These are phyloP conservation scores for Penicillium sp. DNA, from an alignment of 2,329 filamentous ascomycete genomes.

Conservation along the genomic window DNA sequence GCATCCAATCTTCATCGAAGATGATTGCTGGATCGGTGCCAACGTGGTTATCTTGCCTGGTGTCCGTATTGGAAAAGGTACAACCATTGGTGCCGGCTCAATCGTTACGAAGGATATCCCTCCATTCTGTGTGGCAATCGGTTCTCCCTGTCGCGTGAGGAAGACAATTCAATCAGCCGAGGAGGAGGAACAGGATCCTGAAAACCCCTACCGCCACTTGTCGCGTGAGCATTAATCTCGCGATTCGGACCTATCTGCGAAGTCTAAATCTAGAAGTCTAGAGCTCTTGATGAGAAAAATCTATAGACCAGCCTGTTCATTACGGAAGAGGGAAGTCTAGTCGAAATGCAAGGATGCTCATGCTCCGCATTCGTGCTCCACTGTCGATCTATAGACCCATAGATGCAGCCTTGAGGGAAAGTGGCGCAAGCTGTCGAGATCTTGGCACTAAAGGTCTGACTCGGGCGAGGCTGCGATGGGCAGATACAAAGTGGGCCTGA, in stretches of 20 bases:
- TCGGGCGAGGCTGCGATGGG: too few species aligned
- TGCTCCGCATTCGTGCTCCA: background rate
- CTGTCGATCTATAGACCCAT: background rate
- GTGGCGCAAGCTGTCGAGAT: background rate
- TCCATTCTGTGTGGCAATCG: constrained; percentile 33
- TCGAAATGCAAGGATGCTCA: background rate
- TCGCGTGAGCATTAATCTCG: constrained; percentile 14
- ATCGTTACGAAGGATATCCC: constrained; percentile 45
- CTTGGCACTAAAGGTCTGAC: too few species aligned
- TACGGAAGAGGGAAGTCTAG: background rate
- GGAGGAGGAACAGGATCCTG: constrained; percentile 28
- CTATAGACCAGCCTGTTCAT: background rate
- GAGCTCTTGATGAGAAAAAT: background rate
- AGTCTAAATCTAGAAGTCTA: too few species aligned
- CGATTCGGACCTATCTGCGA: too few species aligned
- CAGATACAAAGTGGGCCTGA: background rate
- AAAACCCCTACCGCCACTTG: constrained; percentile 26
- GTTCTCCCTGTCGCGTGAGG: constrained; percentile 27
- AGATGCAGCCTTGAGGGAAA: background rate
- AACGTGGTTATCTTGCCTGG: constrained; percentile 49
- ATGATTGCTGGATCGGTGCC: constrained; percentile 55
- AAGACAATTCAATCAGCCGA: constrained; percentile 28
- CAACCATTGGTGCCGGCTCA: constrained; percentile 43
- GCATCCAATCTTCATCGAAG: constrained; percentile 50
- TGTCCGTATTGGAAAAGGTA: constrained; percentile 46